These are phyloP conservation scores for Bromus sterilis DNA, from an alignment of 176 grass and related monocot genomes.

Conservation along the genomic window DNA sequence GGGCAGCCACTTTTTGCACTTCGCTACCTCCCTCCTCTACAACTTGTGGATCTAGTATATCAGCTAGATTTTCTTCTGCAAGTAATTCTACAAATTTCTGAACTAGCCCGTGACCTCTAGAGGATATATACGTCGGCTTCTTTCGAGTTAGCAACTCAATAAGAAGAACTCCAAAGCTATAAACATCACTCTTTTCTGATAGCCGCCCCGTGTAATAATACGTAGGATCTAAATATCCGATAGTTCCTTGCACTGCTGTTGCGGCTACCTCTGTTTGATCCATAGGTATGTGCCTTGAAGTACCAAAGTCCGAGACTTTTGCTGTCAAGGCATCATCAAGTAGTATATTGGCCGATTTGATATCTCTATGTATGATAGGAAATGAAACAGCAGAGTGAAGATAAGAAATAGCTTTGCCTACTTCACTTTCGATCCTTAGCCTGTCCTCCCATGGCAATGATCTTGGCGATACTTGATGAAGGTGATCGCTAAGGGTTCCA, in stretches of 20 bases:
- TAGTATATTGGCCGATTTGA: too few species aligned
- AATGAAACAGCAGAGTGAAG: too few species aligned
- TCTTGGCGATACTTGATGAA: too few species aligned
- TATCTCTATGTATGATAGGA: too few species aligned
- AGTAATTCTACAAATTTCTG: not conserved
- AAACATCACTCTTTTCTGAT: slow-evolving; percentile 40
- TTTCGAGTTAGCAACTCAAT: slow-evolving; percentile 27
- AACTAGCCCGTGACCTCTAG: not conserved
- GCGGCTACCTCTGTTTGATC: too few species aligned
- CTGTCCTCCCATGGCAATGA: too few species aligned
- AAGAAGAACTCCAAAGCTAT: slow-evolving; percentile 35
- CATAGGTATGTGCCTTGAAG: too few species aligned
- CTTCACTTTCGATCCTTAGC: too few species aligned
- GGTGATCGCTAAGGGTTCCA: too few species aligned
- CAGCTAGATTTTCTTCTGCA: not conserved
- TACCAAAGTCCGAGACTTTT: too few species aligned
- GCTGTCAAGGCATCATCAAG: too few species aligned
- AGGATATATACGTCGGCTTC: not conserved
- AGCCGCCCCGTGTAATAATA: slow-evolving; percentile 24
- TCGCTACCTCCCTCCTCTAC: not conserved
- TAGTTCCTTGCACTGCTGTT: slow-evolving; percentile 33
- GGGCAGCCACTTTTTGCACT: not conserved
- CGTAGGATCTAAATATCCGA: slow-evolving; percentile 30
- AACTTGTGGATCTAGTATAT: not conserved
- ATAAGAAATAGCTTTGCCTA: too few species aligned